Evolutionary conservation across 1,139 yeast genomes (phyloP).

Genomic region (Candida sojae): DNA sequence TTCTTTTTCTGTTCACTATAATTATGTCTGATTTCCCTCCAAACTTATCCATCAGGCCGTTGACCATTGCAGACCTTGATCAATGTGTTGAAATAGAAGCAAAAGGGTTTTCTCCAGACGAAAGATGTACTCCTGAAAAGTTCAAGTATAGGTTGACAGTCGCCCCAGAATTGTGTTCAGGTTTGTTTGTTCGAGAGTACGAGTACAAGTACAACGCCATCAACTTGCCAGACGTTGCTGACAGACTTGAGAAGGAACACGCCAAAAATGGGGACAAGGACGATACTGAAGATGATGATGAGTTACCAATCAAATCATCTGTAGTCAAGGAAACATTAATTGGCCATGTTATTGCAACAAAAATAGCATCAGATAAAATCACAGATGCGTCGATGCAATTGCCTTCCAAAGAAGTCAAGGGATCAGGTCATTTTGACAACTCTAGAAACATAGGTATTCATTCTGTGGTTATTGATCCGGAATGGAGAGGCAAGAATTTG

Average conservation of each 20-base stretch:
- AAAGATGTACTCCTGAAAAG: conserved; percentile 66
- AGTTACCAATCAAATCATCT: conserved; percentile 51
- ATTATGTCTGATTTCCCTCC: conserved; percentile 47
- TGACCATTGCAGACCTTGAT: conserved; percentile 67
- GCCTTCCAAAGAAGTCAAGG: conserved; percentile 49
- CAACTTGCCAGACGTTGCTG: conserved; percentile 47
- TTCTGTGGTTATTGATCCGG: conserved; percentile 75
- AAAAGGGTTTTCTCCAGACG: conserved; percentile 66
- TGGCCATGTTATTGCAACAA: conserved; percentile 86
- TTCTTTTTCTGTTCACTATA: background rate
- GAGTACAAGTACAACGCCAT: conserved; percentile 43
- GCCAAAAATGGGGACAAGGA: conserved; percentile 24
- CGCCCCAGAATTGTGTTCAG: conserved; percentile 91
- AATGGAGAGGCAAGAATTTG: conserved; percentile 77
- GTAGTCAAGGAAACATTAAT: conserved; percentile 66
- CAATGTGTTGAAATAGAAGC: conserved; percentile 63
- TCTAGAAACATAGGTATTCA: conserved; percentile 81
- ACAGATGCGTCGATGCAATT: conserved; percentile 69
- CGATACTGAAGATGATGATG: conserved; percentile 34
- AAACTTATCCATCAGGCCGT: conserved; percentile 79
- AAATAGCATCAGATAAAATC: conserved; percentile 53
- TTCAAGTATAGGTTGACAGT: conserved; percentile 68
- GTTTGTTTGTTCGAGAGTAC: conserved; percentile 78
- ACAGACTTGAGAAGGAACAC: conserved; percentile 29
- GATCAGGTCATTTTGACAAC: conserved; percentile 78